Base-by-base conservation (phyloP, 1,284 basidiomycete genomes). In the Leccinum pseudoinsigne region DNA sequence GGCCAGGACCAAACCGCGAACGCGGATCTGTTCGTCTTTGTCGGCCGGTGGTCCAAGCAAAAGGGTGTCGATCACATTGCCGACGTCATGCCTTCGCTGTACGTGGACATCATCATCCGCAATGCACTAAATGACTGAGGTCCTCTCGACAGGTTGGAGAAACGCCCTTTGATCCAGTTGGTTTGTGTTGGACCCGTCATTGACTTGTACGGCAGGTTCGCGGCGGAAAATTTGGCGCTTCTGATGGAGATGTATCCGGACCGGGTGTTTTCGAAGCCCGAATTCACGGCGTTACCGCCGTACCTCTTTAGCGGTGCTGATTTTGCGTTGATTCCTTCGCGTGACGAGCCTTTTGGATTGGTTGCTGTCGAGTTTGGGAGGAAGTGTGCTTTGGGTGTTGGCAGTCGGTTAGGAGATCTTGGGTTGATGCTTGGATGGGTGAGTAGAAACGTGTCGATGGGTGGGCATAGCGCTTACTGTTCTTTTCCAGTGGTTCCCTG, bases 391-490 rank as follows among this genome's bases (percentile, higher is more conserved):
- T 85, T 97, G 61, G 94, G 94, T 82, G 94, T 97, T 68, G 94
- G 94, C 70, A 87, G 90, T 80, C 91, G 94, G 74, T 84, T 96
- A 34, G 94, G 94, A 77, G 94, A 94, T 83, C 84, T 97, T 55
- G 94, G 94, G 80, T 81, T 97, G 68, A 97, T 97, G 94, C 94
- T 94, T 72, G 94, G 94, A 81, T 96, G 94, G 94, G 92, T 94
- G 76, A 72, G 89, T 84, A 23, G 23, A 23, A 4, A 23, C 23
- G 23, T 23, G 23, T 57, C 56, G 31, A 16, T 23, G 23, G 21
- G 21, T 34, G 23, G 38, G 16, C 3, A 21, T 6, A 51, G 18
- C 9, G 8, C 62, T 76, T 4, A 71, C 3, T 26, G 12, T 45
- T 0, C 6, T 26, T 47, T 28, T 59, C 9, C 23, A 94, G 92